Base-by-base conservation (phyloP, 805 yeast genomes). In the Saturnispora mendoncae region DNA sequence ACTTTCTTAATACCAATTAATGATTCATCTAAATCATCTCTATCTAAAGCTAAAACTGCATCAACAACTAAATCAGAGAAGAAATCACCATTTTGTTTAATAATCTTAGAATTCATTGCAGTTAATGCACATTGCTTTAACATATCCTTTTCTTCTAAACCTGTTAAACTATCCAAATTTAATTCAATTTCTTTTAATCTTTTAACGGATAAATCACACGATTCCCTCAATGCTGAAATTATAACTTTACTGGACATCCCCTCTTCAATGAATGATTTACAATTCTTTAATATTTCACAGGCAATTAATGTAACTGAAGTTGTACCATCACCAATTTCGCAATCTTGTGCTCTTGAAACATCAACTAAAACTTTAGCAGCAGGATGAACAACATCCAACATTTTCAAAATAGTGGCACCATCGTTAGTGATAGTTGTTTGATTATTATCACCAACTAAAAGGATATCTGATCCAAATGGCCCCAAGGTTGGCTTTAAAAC, bases 301-400 rank as follows among this genome's bases (percentile, higher is more conserved):
- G 90, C 79, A 44, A 90, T 66, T 10, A 92, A 84, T 0, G 97
- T 87, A 25, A 94, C 98, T 20, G 95, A 83, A 0, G 98, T 90
- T 32, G 99, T 92, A 51, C 99, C 99, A 58, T 92, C 97, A 46
- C 97, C 97, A 51, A 90, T 95, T 62, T 90, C 97, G 46, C 94
- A 95, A 61, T 92, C 99, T 68, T 92, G 99, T 17, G 94, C 90
- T 61, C 92, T 81, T 38, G 96, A 82, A 43, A 92, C 83, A 59
- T 94, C 94, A 25, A 94, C 98, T 50, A 92, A 69, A 42, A 90
- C 90, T 55, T 85, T 85, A 19, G 98, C 99, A 13, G 97, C 97
- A 8, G 97, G 97, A 55, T 92, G 90, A 58, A 88, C 96, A 51
- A 92, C 76, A 13, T 97, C 97, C 53, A 92, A 90, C 2, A 94